Base-by-base conservation (phyloP, 176 grass and related monocot species). In the Triticum dicoccoides region DNA sequence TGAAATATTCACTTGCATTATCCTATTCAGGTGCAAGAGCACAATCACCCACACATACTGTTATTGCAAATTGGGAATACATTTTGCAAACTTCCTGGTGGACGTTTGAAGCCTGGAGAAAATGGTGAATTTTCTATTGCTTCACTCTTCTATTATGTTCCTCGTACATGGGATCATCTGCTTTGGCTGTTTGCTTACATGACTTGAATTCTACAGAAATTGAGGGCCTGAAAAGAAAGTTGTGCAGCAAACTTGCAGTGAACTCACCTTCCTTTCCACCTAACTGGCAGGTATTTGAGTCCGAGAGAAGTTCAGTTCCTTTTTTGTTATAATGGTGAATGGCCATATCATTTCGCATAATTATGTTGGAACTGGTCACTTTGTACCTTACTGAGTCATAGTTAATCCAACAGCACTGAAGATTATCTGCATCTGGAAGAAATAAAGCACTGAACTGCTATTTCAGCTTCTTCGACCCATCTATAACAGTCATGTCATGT, bases 21-120 rank as follows among this genome's bases (percentile, higher is more conserved):
- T 63, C 33, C 5, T 84, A 20, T 33, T 56, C 64, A 99, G 97
- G 97, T 99, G 21, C 94, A 99, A 88, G 97, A 99, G 92, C 97
- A 99, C 87, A 99, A 93, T 74, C 97, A 99, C 45, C 94, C 97
- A 3, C 94, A 99, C 91, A 92, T 96, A 79, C 81, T 99, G 34
- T 83, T 99, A 29, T 82, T 99, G 69, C 97, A 99, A 92, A 99
- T 99, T 69, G 97, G 97, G 77, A 99, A 99, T 69, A 99, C 97
- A 13, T 99, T 99, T 65, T 99, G 97, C 87, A 99, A 99, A 45
- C 97, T 99, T 91, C 97, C 97, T 86, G 97, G 97, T 87, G 97
- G 97, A 70, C 85, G 92, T 11, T 80, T 99, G 89, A 99, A 99
- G 81, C 94, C 97, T 88, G 97, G 97, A 83, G 97, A 99, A 86